Evolutionary conservation across 1,139 yeast species (phyloP).

Genomic region (Pichia norvegensis): DNA sequence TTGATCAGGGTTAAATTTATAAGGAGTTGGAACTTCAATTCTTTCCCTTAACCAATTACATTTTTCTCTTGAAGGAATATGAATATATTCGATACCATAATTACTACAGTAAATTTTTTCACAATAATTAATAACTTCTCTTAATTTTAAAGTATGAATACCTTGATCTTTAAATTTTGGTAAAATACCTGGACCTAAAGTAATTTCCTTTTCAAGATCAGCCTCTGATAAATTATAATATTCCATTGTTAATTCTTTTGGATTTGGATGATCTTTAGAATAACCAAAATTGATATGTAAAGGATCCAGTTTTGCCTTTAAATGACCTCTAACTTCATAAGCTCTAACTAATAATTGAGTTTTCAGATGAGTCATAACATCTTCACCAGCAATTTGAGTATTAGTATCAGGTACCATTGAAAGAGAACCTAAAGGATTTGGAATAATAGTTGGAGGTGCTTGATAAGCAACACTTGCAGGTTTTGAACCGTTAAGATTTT

Average conservation of each 20-base stretch:
- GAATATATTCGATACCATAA: slow-evolving; percentile 93
- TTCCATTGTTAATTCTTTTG: slow-evolving; percentile 84
- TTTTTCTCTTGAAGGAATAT: slow-evolving; percentile 89
- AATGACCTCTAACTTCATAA: slow-evolving; percentile 97
- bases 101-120: slow-evolving; percentile 81
- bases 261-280: slow-evolving; percentile 42
- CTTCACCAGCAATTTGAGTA: slow-evolving; percentile 41
- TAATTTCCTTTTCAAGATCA: slow-evolving; percentile 76
- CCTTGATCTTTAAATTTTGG: slow-evolving; percentile 72
- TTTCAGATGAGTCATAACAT: slow-evolving; percentile 83
- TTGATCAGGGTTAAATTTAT: slow-evolving; percentile 75
- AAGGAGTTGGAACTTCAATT: slow-evolving; percentile 87
- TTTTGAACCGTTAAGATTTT: slow-evolving; percentile 62
- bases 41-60: slow-evolving; percentile 99
- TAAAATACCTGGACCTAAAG: slow-evolving; percentile 94
- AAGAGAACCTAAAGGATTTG: slow-evolving; percentile 67
- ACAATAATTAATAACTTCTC: slow-evolving; percentile 70
- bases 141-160: slow-evolving; percentile 60
- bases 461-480: slow-evolving; percentile 71
- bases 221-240: slow-evolving; percentile 85
- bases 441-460: slow-evolving; percentile 87
- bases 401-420: slow-evolving; percentile 36
- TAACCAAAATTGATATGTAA: slow-evolving; percentile 82
- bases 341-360: slow-evolving; percentile 96
- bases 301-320: slow-evolving; percentile 92